phyloP scores from a whole-genome alignment of 345 rosid species.

The Lepidium africanum region DNA sequence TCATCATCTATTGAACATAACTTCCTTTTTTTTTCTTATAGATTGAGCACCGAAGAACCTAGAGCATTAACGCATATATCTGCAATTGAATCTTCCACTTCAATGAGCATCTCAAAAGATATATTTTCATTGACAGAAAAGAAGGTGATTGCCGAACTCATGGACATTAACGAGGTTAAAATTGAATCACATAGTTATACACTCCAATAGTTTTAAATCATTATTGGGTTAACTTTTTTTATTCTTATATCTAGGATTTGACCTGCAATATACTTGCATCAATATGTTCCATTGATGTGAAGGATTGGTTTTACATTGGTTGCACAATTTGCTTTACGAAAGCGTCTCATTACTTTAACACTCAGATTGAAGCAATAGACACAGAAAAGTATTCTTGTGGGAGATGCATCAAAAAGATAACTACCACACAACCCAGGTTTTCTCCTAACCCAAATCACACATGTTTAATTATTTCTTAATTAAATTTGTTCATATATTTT shows the following conservation, averaged over 20 bases:
- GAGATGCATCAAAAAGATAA: background rate
- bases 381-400: background rate
- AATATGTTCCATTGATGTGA: too few species aligned
- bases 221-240: too few species aligned
- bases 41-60: background rate
- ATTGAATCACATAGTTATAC: too few species aligned
- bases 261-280: too few species aligned
- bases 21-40: background rate
- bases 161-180: background rate
- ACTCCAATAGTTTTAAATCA: too few species aligned
- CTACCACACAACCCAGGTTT: background rate
- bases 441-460: too few species aligned
- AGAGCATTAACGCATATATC: background rate
- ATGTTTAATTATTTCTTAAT: background rate
- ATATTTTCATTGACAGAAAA: background rate
- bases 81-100: background rate
- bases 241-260: too few species aligned
- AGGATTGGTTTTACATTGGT: background rate
- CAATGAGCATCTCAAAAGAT: background rate
- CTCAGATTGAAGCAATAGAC: background rate
- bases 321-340: background rate
- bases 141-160: background rate
- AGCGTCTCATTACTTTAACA: background rate
- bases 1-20: background rate
- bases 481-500: background rate